These are phyloP conservation scores for Fusarium luffae DNA, from an alignment of 2,329 filamentous ascomycete species.

Conservation along the genomic window DNA sequence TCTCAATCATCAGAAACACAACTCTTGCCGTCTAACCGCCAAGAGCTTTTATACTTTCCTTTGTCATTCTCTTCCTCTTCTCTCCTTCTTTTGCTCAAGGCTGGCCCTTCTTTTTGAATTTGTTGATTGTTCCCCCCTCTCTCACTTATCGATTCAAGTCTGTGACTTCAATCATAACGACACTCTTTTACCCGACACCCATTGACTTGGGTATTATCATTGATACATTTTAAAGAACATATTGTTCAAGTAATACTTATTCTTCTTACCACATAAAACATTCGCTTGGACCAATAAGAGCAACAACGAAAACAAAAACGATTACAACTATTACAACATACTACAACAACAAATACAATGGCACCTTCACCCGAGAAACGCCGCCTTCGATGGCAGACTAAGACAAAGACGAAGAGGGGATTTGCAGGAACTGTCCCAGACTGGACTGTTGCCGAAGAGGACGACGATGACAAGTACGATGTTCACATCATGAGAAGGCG, in stretches of 20 bases:
- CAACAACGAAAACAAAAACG: slow-evolving; percentile 3
- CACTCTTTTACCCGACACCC: slow-evolving; percentile 26
- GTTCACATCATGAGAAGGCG: slow-evolving; percentile 33
- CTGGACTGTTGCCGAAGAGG: slow-evolving; percentile 44
- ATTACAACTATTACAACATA: not conserved
- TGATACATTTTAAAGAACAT: slow-evolving; percentile 12
- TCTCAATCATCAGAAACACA: slow-evolving; percentile 21
- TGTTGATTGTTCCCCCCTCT: not conserved
- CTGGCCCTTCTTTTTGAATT: slow-evolving; percentile 40
- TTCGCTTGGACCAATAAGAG: not conserved
- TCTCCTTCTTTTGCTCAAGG: slow-evolving; percentile 38
- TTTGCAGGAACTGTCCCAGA: slow-evolving; percentile 32
- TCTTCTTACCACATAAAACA: not conserved
- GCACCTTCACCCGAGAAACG: slow-evolving; percentile 19
- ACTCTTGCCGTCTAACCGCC: slow-evolving; percentile 27
- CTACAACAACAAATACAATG: slow-evolving; percentile 33
- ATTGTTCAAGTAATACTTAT: slow-evolving; percentile 12
- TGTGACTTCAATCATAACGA: slow-evolving; percentile 36
- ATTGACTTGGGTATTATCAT: slow-evolving; percentile 18
- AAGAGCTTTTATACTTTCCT: slow-evolving; percentile 25
- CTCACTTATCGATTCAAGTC: slow-evolving; percentile 39
- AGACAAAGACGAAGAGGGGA: slow-evolving; percentile 32
- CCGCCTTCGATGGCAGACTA: slow-evolving; percentile 34
- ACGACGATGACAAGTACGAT: slow-evolving; percentile 41
- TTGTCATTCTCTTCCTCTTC: slow-evolving; percentile 27